These are phyloP conservation scores for Bathelium albidoporum DNA, from an alignment of 495 filamentous ascomycete genomes.

Conservation along the genomic window DNA sequence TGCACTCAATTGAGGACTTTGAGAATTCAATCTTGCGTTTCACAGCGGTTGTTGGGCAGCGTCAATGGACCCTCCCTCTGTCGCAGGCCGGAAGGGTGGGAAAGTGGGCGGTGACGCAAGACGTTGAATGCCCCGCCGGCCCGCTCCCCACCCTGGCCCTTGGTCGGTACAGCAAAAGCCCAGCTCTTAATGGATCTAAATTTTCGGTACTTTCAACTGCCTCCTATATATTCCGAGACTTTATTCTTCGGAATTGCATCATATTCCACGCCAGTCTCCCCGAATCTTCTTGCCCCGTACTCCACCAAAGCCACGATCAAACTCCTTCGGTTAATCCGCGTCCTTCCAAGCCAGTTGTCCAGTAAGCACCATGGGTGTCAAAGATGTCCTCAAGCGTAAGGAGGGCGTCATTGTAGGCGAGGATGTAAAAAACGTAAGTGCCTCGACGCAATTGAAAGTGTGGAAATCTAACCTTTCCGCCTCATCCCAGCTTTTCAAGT, in stretches of 20 bases:
- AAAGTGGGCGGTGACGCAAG: not conserved
- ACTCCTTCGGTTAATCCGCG: not conserved
- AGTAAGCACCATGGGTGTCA: not conserved
- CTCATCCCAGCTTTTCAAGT: conserved; percentile 59
- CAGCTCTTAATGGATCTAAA: too few relatives aligned
- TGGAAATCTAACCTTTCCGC: not conserved
- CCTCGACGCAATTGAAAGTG: not conserved
- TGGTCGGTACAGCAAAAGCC: not conserved
- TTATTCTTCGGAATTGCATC: not conserved
- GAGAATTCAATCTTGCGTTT: not conserved
- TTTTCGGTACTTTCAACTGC: not conserved
- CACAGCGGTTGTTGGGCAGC: not conserved
- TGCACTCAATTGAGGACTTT: not conserved
- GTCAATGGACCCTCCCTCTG: too few relatives aligned
- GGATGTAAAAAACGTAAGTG: conserved; percentile 50
- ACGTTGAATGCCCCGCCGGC: not conserved
- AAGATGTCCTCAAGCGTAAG: conserved; percentile 55
- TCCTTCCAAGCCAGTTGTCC: not conserved
- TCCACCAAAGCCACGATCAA: not conserved
- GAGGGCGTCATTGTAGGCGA: conserved; percentile 79
- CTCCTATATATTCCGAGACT: not conserved
- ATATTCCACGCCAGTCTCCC: too few relatives aligned
- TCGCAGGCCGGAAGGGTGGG: not conserved
- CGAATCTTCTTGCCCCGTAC: too few relatives aligned
- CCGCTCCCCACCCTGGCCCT: not conserved